Percentiles rank a stretch among this genome's conserved stretches.
Conservation (phyloP, 2,329 filamentous ascomycete genomes). For the Xylariaceae sp. region DNA sequence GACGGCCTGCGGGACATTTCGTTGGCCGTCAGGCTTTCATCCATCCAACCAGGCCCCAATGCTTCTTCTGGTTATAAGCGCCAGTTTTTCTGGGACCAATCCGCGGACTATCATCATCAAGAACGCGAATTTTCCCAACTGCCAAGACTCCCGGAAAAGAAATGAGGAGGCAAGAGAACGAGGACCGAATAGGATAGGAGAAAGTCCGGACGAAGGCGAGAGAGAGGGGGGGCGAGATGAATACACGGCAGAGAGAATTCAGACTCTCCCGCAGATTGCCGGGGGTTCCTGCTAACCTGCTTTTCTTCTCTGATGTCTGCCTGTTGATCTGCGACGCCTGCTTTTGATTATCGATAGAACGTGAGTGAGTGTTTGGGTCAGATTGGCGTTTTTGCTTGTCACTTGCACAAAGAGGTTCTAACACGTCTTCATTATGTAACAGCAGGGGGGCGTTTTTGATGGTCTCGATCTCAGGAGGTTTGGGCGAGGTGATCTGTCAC, state of each 20-base stretch:
- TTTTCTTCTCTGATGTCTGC: neutral
- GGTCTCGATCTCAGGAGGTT: neutral
- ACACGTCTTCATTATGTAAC: neutral
- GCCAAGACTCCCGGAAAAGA: neutral
- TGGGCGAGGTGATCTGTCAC: constrained; percentile 11
- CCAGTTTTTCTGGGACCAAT: neutral
- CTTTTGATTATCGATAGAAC: neutral
- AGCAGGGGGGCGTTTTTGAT: neutral
- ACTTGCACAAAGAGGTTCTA: neutral
- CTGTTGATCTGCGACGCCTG: neutral
- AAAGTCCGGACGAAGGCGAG: neutral
- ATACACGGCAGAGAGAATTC: neutral
- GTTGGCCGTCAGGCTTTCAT: neutral
- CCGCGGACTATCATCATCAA: neutral
- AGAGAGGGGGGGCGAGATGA: neutral
- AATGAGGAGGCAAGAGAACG: neutral
- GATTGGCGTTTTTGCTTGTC: neutral
- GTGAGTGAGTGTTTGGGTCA: neutral
- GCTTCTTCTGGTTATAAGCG: neutral
- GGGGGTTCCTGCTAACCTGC: neutral
- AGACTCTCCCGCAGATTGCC: neutral
- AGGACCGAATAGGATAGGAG: neutral
- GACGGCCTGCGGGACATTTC: neutral
- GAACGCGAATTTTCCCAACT: neutral
- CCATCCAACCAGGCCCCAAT: neutral